phyloP scores from a whole-genome alignment of 2,329 filamentous ascomycete species.

The Helminthosporium solani region DNA sequence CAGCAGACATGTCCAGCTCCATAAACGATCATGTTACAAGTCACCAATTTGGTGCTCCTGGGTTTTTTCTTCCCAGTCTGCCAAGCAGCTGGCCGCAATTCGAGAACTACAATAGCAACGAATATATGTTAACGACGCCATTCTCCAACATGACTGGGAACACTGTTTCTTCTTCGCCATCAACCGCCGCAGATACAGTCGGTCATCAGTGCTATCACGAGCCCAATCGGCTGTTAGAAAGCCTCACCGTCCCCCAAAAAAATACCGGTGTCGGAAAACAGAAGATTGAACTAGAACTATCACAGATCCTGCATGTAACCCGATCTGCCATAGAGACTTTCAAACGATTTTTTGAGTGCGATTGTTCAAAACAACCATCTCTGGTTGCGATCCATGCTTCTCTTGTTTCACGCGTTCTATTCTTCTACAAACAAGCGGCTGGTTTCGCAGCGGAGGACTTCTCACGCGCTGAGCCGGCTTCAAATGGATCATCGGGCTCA shows the following conservation, averaged over 20 bases:
- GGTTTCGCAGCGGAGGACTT: background rate
- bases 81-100: background rate
- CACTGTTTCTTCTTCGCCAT: background rate
- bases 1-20: background rate
- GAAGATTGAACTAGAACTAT: background rate
- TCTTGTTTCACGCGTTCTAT: conserved; percentile 2
- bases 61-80: background rate
- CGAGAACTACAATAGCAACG: background rate
- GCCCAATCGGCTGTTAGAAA: conserved; percentile 2
- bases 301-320: conserved; percentile 5
- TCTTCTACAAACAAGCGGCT: conserved; percentile 6
- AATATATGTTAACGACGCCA: background rate
- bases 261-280: background rate
- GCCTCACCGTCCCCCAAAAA: conserved; percentile 2
- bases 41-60: background rate
- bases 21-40: background rate
- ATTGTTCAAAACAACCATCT: conserved; percentile 1
- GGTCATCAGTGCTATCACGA: conserved; percentile 6
- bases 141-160: background rate
- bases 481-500: background rate
- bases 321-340: conserved; percentile 1
- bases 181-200: background rate
- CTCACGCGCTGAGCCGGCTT: background rate
- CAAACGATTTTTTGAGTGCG: conserved; percentile 1
- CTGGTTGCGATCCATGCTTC: conserved; percentile 4